These are phyloP conservation scores for Lasiodiplodia gonubiensis DNA, from an alignment of 2,329 filamentous ascomycete species.

Conservation along the genomic window DNA sequence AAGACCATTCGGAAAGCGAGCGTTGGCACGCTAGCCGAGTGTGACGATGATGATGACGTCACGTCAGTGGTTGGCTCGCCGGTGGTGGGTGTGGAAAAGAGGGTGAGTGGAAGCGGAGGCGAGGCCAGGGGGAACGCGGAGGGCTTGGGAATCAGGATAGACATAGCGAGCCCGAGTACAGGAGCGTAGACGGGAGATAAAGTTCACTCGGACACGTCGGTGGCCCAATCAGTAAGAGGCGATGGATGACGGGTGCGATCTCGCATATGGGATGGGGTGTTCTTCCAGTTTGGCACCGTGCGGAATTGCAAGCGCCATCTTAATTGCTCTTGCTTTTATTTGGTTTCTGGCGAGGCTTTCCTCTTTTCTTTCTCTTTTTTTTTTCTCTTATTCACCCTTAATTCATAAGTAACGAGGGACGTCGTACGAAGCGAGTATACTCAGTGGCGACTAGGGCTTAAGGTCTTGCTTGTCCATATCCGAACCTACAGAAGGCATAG, in stretches of 20 bases:
- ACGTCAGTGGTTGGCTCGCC: not conserved
- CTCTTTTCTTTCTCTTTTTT: not conserved
- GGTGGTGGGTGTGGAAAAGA: not conserved
- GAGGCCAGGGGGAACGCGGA: too few species aligned
- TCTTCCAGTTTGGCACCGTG: not conserved
- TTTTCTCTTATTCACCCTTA: not conserved
- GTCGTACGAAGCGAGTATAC: too few species aligned
- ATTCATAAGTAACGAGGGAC: too few species aligned
- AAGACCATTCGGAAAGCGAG: slow-evolving; percentile 18
- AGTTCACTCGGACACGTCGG: not conserved
- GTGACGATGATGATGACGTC: not conserved
- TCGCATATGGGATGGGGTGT: not conserved
- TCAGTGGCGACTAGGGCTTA: too few species aligned
- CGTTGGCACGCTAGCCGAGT: not conserved
- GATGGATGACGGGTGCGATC: not conserved
- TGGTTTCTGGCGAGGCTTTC: not conserved
- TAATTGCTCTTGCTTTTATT: not conserved
- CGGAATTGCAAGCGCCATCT: too few species aligned
- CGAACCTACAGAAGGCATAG: too few species aligned
- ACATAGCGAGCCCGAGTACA: too few species aligned
- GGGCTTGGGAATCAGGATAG: slow-evolving; percentile 1
- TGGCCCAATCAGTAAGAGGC: not conserved
- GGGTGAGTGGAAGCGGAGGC: not conserved
- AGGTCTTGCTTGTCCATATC: too few species aligned
- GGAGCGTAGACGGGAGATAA: not conserved